These are phyloP conservation scores for Xylaria scruposa DNA, from an alignment of 495 filamentous ascomycete genomes.

Conservation along the genomic window DNA sequence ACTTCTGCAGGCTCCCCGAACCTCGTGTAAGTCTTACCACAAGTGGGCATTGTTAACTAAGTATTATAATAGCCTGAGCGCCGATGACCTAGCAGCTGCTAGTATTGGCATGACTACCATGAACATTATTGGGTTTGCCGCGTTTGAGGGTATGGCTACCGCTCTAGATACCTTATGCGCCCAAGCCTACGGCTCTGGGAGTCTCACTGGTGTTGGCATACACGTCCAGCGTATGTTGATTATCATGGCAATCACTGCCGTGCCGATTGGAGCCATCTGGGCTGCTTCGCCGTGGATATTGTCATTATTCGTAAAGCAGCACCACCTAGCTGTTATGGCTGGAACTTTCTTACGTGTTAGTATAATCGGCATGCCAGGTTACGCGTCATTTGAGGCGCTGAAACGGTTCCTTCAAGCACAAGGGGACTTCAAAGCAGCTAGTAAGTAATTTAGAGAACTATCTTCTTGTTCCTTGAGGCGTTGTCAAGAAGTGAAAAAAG, in stretches of 20 bases:
- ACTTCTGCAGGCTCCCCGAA: too few relatives aligned
- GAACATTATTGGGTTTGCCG: conserved; percentile 75
- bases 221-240: conserved; percentile 75
- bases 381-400: conserved; percentile 72
- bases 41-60: too few relatives aligned
- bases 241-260: conserved; percentile 67
- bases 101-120: conserved; percentile 44
- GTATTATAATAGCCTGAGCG: conserved; percentile 50
- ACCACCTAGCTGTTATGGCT: conserved; percentile 63
- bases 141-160: conserved; percentile 75
- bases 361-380: conserved; percentile 70
- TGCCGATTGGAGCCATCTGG: conserved; percentile 73
- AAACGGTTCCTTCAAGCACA: conserved; percentile 80
- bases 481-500: background rate
- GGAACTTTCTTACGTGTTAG: conserved; percentile 72
- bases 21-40: too few relatives aligned
- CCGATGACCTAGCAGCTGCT: conserved; percentile 66
- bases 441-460: conserved; percentile 12
- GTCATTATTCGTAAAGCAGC: conserved; percentile 67
- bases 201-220: conserved; percentile 70
- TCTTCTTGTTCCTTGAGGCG: background rate
- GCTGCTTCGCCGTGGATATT: conserved; percentile 66
- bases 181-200: conserved; percentile 77
- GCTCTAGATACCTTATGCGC: conserved; percentile 78
- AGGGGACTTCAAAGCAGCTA: conserved; percentile 67